phyloP scores from a whole-genome alignment of 495 filamentous ascomycete genomes.

The Cairneyella variabilis region DNA sequence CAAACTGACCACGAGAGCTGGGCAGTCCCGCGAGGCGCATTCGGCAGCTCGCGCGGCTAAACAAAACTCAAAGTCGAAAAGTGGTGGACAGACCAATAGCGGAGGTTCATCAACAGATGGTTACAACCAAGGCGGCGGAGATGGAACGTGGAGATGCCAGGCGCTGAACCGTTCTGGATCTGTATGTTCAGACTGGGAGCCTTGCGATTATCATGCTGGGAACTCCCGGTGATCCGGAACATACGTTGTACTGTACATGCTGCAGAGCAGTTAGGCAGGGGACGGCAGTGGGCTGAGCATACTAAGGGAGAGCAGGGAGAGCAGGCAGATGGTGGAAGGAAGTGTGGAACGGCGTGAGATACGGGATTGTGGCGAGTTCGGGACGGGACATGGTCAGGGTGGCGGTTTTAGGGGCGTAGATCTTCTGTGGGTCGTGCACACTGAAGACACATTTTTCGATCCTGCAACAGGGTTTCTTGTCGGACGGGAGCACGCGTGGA shows the following conservation, averaged over 20 bases:
- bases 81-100: constrained; percentile 13
- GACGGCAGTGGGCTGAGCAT: too few relatives aligned
- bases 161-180: constrained; percentile 12
- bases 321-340: too few relatives aligned
- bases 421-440: too few relatives aligned
- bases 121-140: background rate
- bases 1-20: background rate
- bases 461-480: too few relatives aligned
- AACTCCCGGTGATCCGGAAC: background rate
- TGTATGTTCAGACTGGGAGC: constrained; percentile 12
- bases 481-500: too few relatives aligned
- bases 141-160: background rate
- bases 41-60: constrained; percentile 40
- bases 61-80: constrained; percentile 34
- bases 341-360: too few relatives aligned
- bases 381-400: background rate
- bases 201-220: constrained; percentile 15
- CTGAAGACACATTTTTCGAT: too few relatives aligned
- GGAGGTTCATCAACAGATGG: too few relatives aligned
- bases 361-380: background rate
- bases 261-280: background rate
- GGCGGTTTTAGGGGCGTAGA: background rate
- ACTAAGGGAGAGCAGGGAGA: too few relatives aligned
- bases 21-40: constrained; percentile 41
- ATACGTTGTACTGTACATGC: background rate